phyloP scores from a whole-genome alignment of 495 filamentous ascomycete genomes.

The Xylaria nigripes region DNA sequence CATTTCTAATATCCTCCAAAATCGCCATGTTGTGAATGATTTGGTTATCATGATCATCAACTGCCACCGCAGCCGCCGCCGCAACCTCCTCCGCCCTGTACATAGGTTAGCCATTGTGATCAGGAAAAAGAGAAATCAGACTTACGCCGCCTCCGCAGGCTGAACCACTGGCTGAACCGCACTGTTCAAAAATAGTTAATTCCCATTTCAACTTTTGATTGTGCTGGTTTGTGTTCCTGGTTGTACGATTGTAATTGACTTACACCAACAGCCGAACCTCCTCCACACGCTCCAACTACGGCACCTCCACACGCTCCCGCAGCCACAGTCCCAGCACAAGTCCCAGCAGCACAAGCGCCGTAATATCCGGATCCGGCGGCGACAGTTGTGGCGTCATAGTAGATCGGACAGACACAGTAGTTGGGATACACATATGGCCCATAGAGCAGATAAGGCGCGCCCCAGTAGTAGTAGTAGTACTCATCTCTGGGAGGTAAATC shows the following conservation, averaged over 20 bases:
- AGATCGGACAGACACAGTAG: conserved; percentile 27
- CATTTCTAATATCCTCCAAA: not conserved
- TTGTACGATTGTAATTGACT: conserved; percentile 27
- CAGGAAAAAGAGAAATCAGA: not conserved
- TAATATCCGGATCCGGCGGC: conserved; percentile 38
- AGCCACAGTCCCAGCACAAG: conserved; percentile 33
- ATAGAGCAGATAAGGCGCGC: conserved; percentile 40
- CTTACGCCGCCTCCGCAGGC: conserved; percentile 29
- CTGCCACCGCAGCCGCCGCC: not conserved
- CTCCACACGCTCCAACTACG: conserved; percentile 46
- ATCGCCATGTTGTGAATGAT: not conserved
- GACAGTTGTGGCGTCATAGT: conserved; percentile 47
- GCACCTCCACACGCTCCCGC: conserved; percentile 28
- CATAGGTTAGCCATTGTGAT: not conserved
- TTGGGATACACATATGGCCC: conserved; percentile 30
- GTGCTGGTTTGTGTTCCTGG: too few relatives aligned
- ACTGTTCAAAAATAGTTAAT: conserved; percentile 16
- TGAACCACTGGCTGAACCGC: conserved; percentile 13
- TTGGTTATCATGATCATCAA: not conserved
- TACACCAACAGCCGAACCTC: conserved; percentile 36
- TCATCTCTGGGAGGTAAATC: conserved; percentile 41
- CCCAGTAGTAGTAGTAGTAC: conserved; percentile 46
- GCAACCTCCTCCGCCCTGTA: not conserved
- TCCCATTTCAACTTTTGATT: conserved; percentile 19
- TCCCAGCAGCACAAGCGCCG: conserved; percentile 37